Base-by-base conservation (phyloP, 2,329 filamentous ascomycete genomes). In the Penicillium sp. region DNA sequence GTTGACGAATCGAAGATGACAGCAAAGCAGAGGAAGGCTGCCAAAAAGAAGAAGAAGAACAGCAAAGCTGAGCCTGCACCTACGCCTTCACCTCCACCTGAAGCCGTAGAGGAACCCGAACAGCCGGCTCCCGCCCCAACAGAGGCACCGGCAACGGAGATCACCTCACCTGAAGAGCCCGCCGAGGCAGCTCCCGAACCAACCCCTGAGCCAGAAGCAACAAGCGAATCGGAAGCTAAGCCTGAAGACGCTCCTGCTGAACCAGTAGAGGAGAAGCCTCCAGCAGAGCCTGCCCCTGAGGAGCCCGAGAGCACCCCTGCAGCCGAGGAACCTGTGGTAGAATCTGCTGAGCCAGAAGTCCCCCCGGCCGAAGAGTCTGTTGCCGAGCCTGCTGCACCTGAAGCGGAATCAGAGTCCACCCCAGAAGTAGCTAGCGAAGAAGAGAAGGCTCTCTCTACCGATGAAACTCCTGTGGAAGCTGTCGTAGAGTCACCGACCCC, bases 51-150 rank as follows among this genome's bases (percentile, higher is more conserved):
- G 21, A 42, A 47, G 11, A 53, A 51, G 11, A 54, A 54, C 16
- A 48, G 67, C 65, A 58, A 62, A 13, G 14, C 60, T 31, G 53
- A 51, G 26, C 29, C 58, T 8, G 58, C 57, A n/a, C 50, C 55
- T 48, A 53, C 61, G 8, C 16, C 23, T n/a, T 2, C 14, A 19
- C 49, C 43, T 14, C 4, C 14, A 26, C 55, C 63, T 52, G 68
- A 66, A 25, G 25, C 57, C 29, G 37, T 51, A 19, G 52, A 58
- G 19, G 55, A 57, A 48, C 27, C 31, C 39, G 39, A 42, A 42
- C 39, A 26, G 14, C 13, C 49, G 6, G 49, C 49, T 42, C 13
- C 35, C 3, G 23, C 25, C 3, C 25, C 49, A 11, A 10, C 27
- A 29, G 27, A 29, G 27, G 27, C 27, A 29, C 27, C 27, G n/a